Percentiles rank a stretch among this genome's conserved stretches.
phyloP scores from a whole-genome alignment of 225 moss, liverwort and hornwort genomes.

The Bryoerythrophyllum caledonicum region DNA sequence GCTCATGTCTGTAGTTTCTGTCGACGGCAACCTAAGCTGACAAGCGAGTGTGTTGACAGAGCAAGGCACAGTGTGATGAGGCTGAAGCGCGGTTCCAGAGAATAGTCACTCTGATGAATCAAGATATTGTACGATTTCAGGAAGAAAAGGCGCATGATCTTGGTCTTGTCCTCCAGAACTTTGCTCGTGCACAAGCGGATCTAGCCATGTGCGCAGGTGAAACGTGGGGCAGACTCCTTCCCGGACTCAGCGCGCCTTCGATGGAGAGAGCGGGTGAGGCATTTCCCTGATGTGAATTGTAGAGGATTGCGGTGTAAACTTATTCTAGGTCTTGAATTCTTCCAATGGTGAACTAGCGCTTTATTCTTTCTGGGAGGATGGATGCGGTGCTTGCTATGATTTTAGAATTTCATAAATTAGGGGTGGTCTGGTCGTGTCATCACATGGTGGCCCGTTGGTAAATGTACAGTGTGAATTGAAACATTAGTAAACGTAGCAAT shows the following conservation, averaged over 20 bases:
- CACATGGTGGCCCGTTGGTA: conserved; percentile 7
- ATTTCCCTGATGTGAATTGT: conserved; percentile 38
- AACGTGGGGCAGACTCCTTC: conserved; percentile 85
- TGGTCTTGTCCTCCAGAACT: conserved; percentile 83
- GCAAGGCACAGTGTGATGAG: conserved; percentile 78
- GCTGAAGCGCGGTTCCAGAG: conserved; percentile 67
- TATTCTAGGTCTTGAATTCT: conserved; percentile 14
- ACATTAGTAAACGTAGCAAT: background rate
- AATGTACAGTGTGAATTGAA: conserved; percentile 28
- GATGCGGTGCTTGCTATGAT: conserved; percentile 13
- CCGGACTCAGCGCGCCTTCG: conserved; percentile 60
- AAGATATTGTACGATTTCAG: conserved; percentile 90
- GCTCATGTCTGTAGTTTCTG: conserved; percentile 5
- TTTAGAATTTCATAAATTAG: background rate
- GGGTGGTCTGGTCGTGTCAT: conserved; percentile 12
- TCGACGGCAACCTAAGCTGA: conserved; percentile 19
- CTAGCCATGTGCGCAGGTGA: conserved; percentile 78
- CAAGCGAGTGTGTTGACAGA: conserved; percentile 34
- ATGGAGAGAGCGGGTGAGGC: conserved; percentile 46
- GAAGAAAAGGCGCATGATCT: conserved; percentile 88
- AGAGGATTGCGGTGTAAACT: conserved; percentile 18
- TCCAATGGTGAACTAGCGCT: conserved; percentile 10
- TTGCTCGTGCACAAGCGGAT: conserved; percentile 88
- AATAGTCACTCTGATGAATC: conserved; percentile 79
- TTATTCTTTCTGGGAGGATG: conserved; percentile 15